phyloP scores from a whole-genome alignment of 2,329 filamentous ascomycete species.

The Nothomitra cinnamomea region DNA sequence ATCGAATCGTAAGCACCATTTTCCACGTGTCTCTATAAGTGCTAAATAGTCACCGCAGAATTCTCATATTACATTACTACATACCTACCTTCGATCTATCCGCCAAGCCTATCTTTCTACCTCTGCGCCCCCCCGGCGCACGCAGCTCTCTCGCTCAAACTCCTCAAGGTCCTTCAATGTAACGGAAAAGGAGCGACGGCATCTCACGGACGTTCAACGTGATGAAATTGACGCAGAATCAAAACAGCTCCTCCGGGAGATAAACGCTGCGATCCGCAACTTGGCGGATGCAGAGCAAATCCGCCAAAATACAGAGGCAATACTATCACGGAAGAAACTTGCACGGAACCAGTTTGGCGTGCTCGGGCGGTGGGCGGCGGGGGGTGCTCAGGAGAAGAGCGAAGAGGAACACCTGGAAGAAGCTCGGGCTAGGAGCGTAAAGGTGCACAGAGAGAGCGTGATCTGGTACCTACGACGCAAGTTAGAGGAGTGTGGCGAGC shows the following conservation, averaged over 20 bases:
- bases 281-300: slow-evolving; percentile 70
- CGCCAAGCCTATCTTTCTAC: slow-evolving; percentile 85
- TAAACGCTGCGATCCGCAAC: slow-evolving; percentile 64
- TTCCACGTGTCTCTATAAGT: slow-evolving; percentile 5
- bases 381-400: slow-evolving; percentile 32
- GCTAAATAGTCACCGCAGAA: slow-evolving; percentile 39
- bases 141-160: slow-evolving; percentile 24
- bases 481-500: slow-evolving; percentile 57
- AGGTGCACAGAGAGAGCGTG: slow-evolving; percentile 62
- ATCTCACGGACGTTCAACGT: slow-evolving; percentile 64
- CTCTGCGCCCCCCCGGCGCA: slow-evolving; percentile 39
- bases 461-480: slow-evolving; percentile 64
- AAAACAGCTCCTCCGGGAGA: slow-evolving; percentile 67
- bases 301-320: slow-evolving; percentile 57
- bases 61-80: slow-evolving; percentile 64
- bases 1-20: slow-evolving; percentile 55
- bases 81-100: slow-evolving; percentile 63
- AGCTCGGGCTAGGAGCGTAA: slow-evolving; percentile 46
- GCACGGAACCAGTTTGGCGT: slow-evolving; percentile 43
- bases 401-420: slow-evolving; percentile 58
- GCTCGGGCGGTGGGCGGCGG: slow-evolving; percentile 50
- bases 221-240: slow-evolving; percentile 79
- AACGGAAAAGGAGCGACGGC: slow-evolving; percentile 29
- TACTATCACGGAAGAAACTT: slow-evolving; percentile 54
- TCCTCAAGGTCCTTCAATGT: slow-evolving; percentile 23